Evolutionary conservation across 2,329 filamentous ascomycete species (phyloP).

Genomic region (Alternaria infectoria): DNA sequence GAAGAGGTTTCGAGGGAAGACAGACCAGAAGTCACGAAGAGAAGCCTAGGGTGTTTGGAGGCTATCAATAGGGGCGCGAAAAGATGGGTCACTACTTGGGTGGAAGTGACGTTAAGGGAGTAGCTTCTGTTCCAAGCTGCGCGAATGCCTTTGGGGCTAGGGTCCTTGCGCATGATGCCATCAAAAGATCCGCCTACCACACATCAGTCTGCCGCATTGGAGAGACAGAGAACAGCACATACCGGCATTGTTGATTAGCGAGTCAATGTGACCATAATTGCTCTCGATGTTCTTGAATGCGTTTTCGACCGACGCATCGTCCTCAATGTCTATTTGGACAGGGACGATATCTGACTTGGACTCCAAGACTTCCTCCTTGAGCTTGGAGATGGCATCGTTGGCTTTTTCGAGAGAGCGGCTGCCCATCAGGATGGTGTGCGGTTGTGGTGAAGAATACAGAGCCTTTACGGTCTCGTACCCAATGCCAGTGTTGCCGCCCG

Average conservation of each 20-base stretch:
- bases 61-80: slow-evolving; percentile 49
- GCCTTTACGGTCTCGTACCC: slow-evolving; percentile 65
- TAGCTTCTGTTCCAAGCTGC: slow-evolving; percentile 47
- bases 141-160: slow-evolving; percentile 39
- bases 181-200: slow-evolving; percentile 57
- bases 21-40: slow-evolving; percentile 53
- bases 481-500: slow-evolving; percentile 67
- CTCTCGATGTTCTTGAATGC: slow-evolving; percentile 53
- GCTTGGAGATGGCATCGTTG: slow-evolving; percentile 36
- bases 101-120: slow-evolving; percentile 49
- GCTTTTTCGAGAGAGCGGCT: slow-evolving; percentile 60
- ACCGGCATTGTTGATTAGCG: slow-evolving; percentile 66
- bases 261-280: slow-evolving; percentile 57
- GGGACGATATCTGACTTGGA: slow-evolving; percentile 53
- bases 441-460: slow-evolving; percentile 53
- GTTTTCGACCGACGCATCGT: slow-evolving; percentile 59
- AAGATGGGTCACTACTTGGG: slow-evolving; percentile 45
- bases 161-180: slow-evolving; percentile 27
- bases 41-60: slow-evolving; percentile 42
- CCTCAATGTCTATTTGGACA: slow-evolving; percentile 61
- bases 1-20: slow-evolving; percentile 46
- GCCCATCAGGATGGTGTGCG: slow-evolving; percentile 65
- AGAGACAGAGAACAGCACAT: not conserved
- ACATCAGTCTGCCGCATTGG: not conserved
- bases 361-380: slow-evolving; percentile 52